Base-by-base conservation (phyloP, 345 rosid species). In the Boechera divaricarpa region DNA sequence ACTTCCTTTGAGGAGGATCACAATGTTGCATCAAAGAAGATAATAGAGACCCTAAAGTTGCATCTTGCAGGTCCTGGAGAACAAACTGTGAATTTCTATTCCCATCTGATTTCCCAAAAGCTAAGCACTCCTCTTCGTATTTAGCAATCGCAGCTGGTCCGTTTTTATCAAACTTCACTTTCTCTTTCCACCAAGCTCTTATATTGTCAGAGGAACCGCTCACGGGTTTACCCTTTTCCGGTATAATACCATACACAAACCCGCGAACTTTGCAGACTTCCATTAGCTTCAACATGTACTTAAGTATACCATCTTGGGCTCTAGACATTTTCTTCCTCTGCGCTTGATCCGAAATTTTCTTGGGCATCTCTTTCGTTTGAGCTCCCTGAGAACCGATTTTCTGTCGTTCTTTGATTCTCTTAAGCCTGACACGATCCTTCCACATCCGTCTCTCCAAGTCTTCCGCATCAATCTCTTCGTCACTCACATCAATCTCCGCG, bases 131-230 rank as follows among this genome's bases (percentile, higher is more conserved):
- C 15, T 93, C 96, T 78, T 93, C 96, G 72, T 93, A 86, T 70
- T 93, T 96, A 9, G 84, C 82, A 61, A 96, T 91, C 10, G 99
- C 99, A 3, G 97, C 98, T 0, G 98, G 99, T 4, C 99, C 99
- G 69, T 96, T 96, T 88, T 86, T 96, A 75, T 96, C 99, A 48
- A 96, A 96, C 87, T 90, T 96, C 57, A 96, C 99, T 86, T 91
- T 93, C 83, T 96, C 99, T 75, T 93, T 96, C 99, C 99, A 96
- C 99, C 99, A 96, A 82, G 98, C 98, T 85, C 99, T 85, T 42
- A 93, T 83, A 42, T 96, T 96, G 42, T 96, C 99, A 6, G 99
- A 96, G 10, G 98, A 80, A 64, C 99, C 99, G 35, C 98, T 87
- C 21, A 96, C 96, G 0, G 98, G 90, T 77, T 96, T 96, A 5